Percentiles rank a stretch among this genome's conserved stretches.
These are phyloP conservation scores for Podospora anserina DNA, from an alignment of 495 filamentous ascomycete species.

Conservation along the genomic window DNA sequence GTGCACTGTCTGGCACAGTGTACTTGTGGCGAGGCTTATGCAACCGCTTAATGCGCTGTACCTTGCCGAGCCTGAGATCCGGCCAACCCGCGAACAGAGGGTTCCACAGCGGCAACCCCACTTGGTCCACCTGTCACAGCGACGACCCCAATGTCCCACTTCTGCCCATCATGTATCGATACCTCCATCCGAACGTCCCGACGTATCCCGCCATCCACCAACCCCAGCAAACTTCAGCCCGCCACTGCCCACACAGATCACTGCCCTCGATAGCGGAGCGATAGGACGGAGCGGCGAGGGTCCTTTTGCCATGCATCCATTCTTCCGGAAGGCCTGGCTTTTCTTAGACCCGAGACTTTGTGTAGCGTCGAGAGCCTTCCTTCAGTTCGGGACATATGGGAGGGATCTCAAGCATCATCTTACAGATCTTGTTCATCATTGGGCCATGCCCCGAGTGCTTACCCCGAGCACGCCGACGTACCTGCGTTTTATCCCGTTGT, in stretches of 20 bases:
- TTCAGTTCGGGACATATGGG: neutral
- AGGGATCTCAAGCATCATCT: neutral
- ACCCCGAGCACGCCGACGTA: neutral
- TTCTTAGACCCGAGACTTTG: neutral
- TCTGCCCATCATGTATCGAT: conserved; percentile 19
- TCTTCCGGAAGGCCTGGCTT: neutral
- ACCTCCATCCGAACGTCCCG: conserved; percentile 4
- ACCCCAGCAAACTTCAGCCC: conserved; percentile 3
- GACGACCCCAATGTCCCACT: conserved; percentile 3
- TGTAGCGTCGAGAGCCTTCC: neutral
- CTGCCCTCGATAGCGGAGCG: neutral
- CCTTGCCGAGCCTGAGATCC: conserved; percentile 13
- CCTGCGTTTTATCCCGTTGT: neutral
- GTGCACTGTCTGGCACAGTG: conserved; percentile 9
- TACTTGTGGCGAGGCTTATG: conserved; percentile 22
- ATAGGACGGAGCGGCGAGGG: neutral
- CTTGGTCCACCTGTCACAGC: conserved; percentile 26
- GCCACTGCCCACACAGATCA: neutral
- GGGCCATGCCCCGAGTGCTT: neutral
- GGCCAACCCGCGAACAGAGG: conserved; percentile 20
- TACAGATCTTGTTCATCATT: neutral
- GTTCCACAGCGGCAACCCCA: conserved; percentile 31
- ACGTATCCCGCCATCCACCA: neutral
- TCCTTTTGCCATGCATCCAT: neutral
- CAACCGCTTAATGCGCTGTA: conserved; percentile 22